These are phyloP conservation scores for Kwoniella sp. DNA, from an alignment of 768 basidiomycete species.

Conservation along the genomic window DNA sequence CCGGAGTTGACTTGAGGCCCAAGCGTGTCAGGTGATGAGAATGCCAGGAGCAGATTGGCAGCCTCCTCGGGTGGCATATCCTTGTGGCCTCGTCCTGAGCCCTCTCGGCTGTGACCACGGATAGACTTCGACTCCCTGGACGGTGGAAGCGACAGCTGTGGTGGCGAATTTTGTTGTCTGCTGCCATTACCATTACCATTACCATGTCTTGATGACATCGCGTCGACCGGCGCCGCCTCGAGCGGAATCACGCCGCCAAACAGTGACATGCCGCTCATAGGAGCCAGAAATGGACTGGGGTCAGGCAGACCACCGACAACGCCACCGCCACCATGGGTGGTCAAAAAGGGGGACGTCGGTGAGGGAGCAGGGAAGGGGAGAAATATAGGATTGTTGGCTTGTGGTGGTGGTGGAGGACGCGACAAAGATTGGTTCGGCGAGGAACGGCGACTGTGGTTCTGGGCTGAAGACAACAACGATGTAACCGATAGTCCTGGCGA, in stretches of 20 bases:
- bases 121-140: background rate
- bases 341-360: slow-evolving; percentile 50
- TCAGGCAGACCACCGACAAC: slow-evolving; percentile 27
- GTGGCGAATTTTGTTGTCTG: slow-evolving; percentile 11
- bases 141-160: slow-evolving; percentile 15
- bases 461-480: slow-evolving; percentile 25
- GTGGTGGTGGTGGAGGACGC: slow-evolving; percentile 30
- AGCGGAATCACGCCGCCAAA: slow-evolving; percentile 42
- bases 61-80: slow-evolving; percentile 43
- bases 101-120: background rate
- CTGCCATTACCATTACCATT: background rate
- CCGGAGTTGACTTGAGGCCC: slow-evolving; percentile 22
- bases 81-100: slow-evolving; percentile 20
- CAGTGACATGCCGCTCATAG: slow-evolving; percentile 39
- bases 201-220: background rate
- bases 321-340: too few species aligned
- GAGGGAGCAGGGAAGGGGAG: slow-evolving; percentile 51
- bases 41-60: slow-evolving; percentile 48
- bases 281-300: slow-evolving; percentile 49
- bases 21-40: slow-evolving; percentile 47
- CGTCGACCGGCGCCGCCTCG: slow-evolving; percentile 15
- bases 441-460: background rate
- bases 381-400: slow-evolving; percentile 43
- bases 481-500: slow-evolving; percentile 21
- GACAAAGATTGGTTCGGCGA: slow-evolving; percentile 17